phyloP scores from a whole-genome alignment of 352 stramenopile species.

The Phytophthora macrochlamydospora region DNA sequence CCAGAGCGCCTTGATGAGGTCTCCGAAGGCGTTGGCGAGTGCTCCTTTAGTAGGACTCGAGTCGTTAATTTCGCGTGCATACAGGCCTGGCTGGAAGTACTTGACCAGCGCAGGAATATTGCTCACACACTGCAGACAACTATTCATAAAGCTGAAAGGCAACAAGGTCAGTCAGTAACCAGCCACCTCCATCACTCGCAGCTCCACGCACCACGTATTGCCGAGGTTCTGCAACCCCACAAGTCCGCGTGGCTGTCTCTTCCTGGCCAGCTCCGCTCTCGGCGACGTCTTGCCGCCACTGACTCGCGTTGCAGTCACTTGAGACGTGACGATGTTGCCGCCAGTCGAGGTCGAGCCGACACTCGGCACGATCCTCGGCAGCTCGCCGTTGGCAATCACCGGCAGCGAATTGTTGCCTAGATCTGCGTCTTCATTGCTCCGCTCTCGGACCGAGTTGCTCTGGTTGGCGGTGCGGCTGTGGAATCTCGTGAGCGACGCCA shows the following conservation, averaged over 20 bases:
- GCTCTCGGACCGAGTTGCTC: conserved; percentile 26
- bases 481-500: conserved; percentile 58
- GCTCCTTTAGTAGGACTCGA: conserved; percentile 64
- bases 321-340: conserved; percentile 31
- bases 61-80: conserved; percentile 60
- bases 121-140: conserved; percentile 84
- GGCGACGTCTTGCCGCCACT: conserved; percentile 21
- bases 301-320: conserved; percentile 13
- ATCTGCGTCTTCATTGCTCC: conserved; percentile 19
- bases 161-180: background rate
- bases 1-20: conserved; percentile 77
- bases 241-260: conserved; percentile 46
- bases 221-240: conserved; percentile 79
- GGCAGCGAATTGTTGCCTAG: conserved; percentile 21
- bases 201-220: conserved; percentile 67
- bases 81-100: conserved; percentile 57
- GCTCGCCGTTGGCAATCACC: conserved; percentile 19
- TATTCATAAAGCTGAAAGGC: conserved; percentile 83
- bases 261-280: conserved; percentile 19
- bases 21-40: conserved; percentile 64
- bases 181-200: too few species aligned
- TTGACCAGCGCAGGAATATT: conserved; percentile 58
- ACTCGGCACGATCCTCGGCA: conserved; percentile 19
- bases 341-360: conserved; percentile 19
- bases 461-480: conserved; percentile 36